Conservation (phyloP, 2,329 filamentous ascomycete species). For the Simplicillium sp. region DNA sequence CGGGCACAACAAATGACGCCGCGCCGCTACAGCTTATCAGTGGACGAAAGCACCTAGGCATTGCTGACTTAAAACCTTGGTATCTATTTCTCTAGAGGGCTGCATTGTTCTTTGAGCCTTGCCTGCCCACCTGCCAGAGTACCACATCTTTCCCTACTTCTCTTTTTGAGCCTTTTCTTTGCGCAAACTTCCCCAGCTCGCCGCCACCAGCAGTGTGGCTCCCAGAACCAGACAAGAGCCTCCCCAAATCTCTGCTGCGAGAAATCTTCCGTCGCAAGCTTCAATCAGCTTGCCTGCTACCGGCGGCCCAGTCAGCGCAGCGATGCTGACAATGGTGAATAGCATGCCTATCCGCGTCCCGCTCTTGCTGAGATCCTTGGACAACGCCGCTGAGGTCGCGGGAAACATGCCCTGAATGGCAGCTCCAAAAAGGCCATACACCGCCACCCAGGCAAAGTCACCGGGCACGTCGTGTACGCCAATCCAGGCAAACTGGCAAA, state of each 20-base stretch:
- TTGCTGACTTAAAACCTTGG: too few species aligned
- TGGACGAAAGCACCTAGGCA: too few species aligned
- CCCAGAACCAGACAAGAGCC: slow-evolving; percentile 34
- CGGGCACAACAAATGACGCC: too few species aligned
- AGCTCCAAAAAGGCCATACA: slow-evolving; percentile 56
- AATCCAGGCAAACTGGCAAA: slow-evolving; percentile 42
- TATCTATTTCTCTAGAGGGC: too few species aligned
- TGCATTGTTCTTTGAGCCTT: too few species aligned
- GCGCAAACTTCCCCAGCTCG: slow-evolving; percentile 22
- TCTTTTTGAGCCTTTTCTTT: background rate
- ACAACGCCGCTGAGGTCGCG: slow-evolving; percentile 34
- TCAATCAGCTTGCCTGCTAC: slow-evolving; percentile 42
- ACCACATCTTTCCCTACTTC: too few species aligned
- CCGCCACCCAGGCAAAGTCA: slow-evolving; percentile 51
- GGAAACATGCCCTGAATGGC: slow-evolving; percentile 59
- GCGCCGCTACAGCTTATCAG: too few species aligned
- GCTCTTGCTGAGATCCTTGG: slow-evolving; percentile 40
- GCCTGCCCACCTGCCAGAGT: too few species aligned
- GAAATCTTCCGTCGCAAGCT: slow-evolving; percentile 29
- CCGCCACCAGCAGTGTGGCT: slow-evolving; percentile 26
- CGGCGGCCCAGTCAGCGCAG: slow-evolving; percentile 41
- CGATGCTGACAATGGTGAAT: slow-evolving; percentile 47
- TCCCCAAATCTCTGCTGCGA: slow-evolving; percentile 41
- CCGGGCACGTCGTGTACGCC: slow-evolving; percentile 26
- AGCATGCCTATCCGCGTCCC: slow-evolving; percentile 51